Conservation (phyloP, 2,329 filamentous ascomycete species). For the Aspergillus sp. region DNA sequence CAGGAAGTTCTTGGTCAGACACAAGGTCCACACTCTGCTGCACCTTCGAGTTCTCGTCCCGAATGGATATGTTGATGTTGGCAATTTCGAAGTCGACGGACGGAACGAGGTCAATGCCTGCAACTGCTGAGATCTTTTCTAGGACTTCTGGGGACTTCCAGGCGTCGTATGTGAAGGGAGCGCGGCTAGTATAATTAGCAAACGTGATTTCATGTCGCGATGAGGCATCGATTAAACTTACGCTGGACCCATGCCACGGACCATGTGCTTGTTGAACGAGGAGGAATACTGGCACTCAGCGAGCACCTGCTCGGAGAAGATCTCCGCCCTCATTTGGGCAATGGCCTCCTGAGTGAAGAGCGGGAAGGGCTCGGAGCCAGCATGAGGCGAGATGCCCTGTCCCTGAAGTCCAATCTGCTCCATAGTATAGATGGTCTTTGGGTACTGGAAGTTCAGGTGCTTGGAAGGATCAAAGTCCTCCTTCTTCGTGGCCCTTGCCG, state of each 20-base stretch:
- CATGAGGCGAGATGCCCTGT: constrained; percentile 46
- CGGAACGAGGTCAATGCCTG: background rate
- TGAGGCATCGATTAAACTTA: background rate
- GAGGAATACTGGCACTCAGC: background rate
- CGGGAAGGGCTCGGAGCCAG: constrained; percentile 52
- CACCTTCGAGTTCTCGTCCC: background rate
- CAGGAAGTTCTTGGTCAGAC: constrained; percentile 31
- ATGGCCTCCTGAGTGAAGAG: constrained; percentile 64
- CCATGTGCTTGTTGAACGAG: background rate
- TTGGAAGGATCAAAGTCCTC: constrained; percentile 50
- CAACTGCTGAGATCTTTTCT: background rate
- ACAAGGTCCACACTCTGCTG: background rate
- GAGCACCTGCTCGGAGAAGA: background rate
- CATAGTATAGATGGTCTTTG: constrained; percentile 57
- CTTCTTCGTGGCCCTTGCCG: constrained; percentile 9
- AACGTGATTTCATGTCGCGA: background rate
- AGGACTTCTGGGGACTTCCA: background rate
- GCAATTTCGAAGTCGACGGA: background rate
- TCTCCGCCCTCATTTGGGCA: constrained; percentile 54
- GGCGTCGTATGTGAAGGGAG: background rate
- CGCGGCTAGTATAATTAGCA: background rate
- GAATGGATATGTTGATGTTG: background rate
- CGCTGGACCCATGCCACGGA: background rate
- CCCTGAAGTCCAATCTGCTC: constrained; percentile 50
- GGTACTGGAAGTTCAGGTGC: constrained; percentile 54